Evolutionary conservation across 148 eudicot genomes (phyloP), one percentile per base, ranked within the genome.

Genomic region (Mesembryanthemum crystallinum): DNA sequence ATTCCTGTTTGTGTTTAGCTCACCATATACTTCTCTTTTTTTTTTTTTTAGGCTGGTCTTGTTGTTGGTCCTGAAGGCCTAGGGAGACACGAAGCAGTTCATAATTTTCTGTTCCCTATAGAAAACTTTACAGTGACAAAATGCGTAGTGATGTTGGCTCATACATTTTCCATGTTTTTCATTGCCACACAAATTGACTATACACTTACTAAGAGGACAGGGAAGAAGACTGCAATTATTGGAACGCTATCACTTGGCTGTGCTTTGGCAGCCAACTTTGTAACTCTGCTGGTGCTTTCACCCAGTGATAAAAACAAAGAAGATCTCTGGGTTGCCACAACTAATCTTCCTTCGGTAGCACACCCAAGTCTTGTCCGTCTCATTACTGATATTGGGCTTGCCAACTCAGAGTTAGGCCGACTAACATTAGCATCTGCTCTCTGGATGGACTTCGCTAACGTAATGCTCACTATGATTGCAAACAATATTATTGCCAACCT

Each of bases 341-440:
- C n/a, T 0, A 21, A 39, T 25, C 76, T 75, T 55, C 52, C 87
- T 3, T 11, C 76, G 7, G 67, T 73, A 43, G 67, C 87, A 3
- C 78, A 77, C 30, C 76, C 85, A 0, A 79, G 73, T 15, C 65
- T 85, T 14, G 71, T 75, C 7, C 72, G 62, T 27, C 73, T 83
- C 3, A 32, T 83, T 30, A 67, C 72, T 23, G 86, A 85, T 49
- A 66, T 85, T 17, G 82, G 80, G 58, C 72, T 83, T 24, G 70
- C 75, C 39, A 78, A 85, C 72, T 80, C 88, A 21, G 88, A 85
- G 74, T 72, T 85, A 3, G 86, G 88, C 0, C 68, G 82, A 20
- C 52, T 83, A 39, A 76, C 88, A 23, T 14, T 76, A 9, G 73
- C 82, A 7, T 9, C 78, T 25, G 49, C 76, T 9, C 39, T 83